phyloP scores from a whole-genome alignment of 768 basidiomycete species.

The Collybia sordida region DNA sequence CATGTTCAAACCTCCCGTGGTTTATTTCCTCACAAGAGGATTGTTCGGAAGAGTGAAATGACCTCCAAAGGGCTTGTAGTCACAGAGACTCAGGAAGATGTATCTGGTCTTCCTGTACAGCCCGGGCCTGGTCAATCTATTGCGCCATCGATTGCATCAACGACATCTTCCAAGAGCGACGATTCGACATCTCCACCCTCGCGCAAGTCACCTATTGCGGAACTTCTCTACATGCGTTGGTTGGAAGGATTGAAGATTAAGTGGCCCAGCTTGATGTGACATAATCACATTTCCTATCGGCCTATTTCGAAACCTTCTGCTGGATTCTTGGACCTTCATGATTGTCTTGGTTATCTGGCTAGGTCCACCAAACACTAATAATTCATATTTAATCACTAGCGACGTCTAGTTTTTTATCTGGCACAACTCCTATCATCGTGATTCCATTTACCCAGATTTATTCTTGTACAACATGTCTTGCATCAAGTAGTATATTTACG shows the following conservation, averaged over 20 bases:
- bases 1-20: slow-evolving; percentile 80
- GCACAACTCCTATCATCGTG: neutral
- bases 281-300: neutral
- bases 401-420: too few species aligned
- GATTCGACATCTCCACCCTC: slow-evolving; percentile 38
- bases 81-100: slow-evolving; percentile 78
- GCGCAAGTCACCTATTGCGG: slow-evolving; percentile 87
- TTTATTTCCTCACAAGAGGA: slow-evolving; percentile 79
- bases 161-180: slow-evolving; percentile 26
- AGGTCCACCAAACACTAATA: neutral
- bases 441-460: neutral
- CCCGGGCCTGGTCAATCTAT: slow-evolving; percentile 29
- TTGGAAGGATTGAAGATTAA: slow-evolving; percentile 88
- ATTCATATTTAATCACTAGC: neutral
- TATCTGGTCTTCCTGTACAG: slow-evolving; percentile 46
- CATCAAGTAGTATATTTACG: neutral
- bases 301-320: neutral
- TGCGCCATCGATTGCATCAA: slow-evolving; percentile 15
- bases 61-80: slow-evolving; percentile 82
- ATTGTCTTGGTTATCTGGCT: neutral
- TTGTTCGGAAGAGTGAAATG: slow-evolving; percentile 82
- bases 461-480: too few species aligned
- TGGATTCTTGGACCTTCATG: neutral
- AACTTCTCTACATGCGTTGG: slow-evolving; percentile 97
- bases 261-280: slow-evolving; percentile 72